Evolutionary conservation across 192 early-diverging fungal species (phyloP).

Genomic region (Backusella sp.): DNA sequence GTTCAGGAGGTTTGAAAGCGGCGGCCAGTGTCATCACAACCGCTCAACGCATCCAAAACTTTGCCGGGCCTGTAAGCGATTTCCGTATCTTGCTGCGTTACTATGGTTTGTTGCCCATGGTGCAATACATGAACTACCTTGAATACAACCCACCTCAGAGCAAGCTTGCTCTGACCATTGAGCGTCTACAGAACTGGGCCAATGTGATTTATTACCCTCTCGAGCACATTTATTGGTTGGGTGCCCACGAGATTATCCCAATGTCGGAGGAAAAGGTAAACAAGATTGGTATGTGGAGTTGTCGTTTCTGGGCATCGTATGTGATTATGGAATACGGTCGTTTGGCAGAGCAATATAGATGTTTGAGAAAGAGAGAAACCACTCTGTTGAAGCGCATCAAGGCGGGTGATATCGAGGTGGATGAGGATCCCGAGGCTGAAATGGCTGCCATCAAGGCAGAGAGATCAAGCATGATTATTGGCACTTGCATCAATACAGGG

Average conservation of each 20-base stretch:
- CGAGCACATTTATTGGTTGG: slow-evolving; percentile 96
- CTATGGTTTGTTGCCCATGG: slow-evolving; percentile 77
- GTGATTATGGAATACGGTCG: slow-evolving; percentile 87
- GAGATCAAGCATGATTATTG: slow-evolving; percentile 62
- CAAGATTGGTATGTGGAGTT: slow-evolving; percentile 87
- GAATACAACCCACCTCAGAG: slow-evolving; percentile 76
- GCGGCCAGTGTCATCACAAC: slow-evolving; percentile 43
- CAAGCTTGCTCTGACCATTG: slow-evolving; percentile 59
- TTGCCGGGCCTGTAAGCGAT: slow-evolving; percentile 85
- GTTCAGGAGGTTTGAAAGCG: slow-evolving; percentile 39
- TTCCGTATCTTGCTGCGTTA: slow-evolving; percentile 91
- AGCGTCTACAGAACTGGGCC: slow-evolving; percentile 84
- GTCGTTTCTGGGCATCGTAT: slow-evolving; percentile 95
- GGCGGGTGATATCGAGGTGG: slow-evolving; percentile 42
- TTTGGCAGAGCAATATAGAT: slow-evolving; percentile 66
- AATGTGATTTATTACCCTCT: slow-evolving; percentile 93
- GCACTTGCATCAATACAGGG: slow-evolving; percentile 85
- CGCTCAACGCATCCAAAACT: slow-evolving; percentile 71
- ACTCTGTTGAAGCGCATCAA: slow-evolving; percentile 54
- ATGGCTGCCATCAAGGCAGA: slow-evolving; percentile 57
- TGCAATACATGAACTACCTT: slow-evolving; percentile 80
- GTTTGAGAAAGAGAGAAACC: slow-evolving; percentile 49
- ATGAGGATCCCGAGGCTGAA: slow-evolving; percentile 63
- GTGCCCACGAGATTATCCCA: slow-evolving; percentile 78
- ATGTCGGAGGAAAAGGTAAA: slow-evolving; percentile 72